These are phyloP conservation scores for Phytopythium sindhum DNA, from an alignment of 352 stramenopile genomes.

Conservation along the genomic window DNA sequence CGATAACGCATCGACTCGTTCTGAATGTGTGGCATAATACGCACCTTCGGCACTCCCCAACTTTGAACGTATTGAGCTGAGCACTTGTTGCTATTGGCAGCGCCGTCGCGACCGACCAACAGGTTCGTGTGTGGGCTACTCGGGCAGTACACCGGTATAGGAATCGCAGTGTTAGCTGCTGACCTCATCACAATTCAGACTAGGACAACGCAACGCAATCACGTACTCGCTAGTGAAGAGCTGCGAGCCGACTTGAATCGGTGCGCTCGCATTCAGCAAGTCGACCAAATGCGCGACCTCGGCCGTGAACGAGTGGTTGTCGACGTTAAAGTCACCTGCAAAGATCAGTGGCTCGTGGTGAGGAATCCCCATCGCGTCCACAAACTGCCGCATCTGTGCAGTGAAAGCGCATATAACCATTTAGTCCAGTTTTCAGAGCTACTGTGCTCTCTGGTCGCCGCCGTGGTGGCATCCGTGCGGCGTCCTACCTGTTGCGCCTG, in stretches of 20 bases:
- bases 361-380: constrained; percentile 58
- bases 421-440: background rate
- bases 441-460: background rate
- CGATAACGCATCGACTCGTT: background rate
- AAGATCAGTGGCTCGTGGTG: constrained; percentile 77
- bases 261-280: constrained; percentile 46
- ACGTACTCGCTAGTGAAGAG: constrained; percentile 80
- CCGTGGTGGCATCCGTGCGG: background rate
- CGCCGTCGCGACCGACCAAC: constrained; percentile 75
- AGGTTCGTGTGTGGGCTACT: constrained; percentile 70
- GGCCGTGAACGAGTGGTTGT: constrained; percentile 69
- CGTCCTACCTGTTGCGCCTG: constrained; percentile 63
- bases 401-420: background rate
- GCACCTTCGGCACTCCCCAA: constrained; percentile 48
- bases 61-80: constrained; percentile 58
- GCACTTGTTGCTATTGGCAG: constrained; percentile 74
- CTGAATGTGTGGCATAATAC: background rate
- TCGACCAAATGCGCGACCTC: constrained; percentile 67
- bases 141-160: background rate
- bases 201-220: background rate
- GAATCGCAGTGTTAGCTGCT: background rate
- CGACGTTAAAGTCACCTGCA: constrained; percentile 82
- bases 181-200: background rate
- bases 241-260: constrained; percentile 47
- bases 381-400: constrained; percentile 54